Base-by-base conservation (phyloP, 129 eudicot genomes). In the Scalesia atractyloides region DNA sequence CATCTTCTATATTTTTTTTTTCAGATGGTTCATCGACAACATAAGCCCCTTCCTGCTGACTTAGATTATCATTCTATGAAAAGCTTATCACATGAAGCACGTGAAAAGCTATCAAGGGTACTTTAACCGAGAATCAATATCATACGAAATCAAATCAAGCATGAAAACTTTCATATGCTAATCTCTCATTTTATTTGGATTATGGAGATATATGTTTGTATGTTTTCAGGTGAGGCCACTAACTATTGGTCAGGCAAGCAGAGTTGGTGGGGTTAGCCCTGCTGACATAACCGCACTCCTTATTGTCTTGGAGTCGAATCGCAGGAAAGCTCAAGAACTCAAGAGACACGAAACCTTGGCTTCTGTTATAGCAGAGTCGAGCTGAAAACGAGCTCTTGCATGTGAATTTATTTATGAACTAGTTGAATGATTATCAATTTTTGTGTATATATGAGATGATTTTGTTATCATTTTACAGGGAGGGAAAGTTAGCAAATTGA, bases 251-350 rank as follows among this genome's bases (percentile, higher is more conserved):
- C 99, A 95, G 78, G 99, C 99, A 19, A 88, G 96, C 76, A 83
- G 99, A 80, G 97, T 90, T 19, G 99, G 97, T 33, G 97, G 99
- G 72, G 96, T 95, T 58, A 95, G 84, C 86, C 99, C 97, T 22
- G 97, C 97, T 69, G 97, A 94, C 82, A 86, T 94, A 64, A 94
- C 99, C 19, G 89, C 99, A 30, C 91, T 94, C 26, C 88, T 94
- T 46, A 94, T 90, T 49, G 78, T 90, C 75, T 76, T 90, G 53
- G 99, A 94, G 70, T 80, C 97, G 20, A 82, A 90, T 70, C 52
- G 88, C 33, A 86, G 97, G 83, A 88, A 71, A 78, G 89, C 89
- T 22, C 84, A 76, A 43, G 80, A 88, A 64, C 82, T 51, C 50
- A 86, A 66, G 56, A 73, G 57, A 30, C 86, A 84, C 51, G 83